Evolutionary conservation across 805 yeast genomes (phyloP).

Genomic region (Zygosaccharomyces rouxii): DNA sequence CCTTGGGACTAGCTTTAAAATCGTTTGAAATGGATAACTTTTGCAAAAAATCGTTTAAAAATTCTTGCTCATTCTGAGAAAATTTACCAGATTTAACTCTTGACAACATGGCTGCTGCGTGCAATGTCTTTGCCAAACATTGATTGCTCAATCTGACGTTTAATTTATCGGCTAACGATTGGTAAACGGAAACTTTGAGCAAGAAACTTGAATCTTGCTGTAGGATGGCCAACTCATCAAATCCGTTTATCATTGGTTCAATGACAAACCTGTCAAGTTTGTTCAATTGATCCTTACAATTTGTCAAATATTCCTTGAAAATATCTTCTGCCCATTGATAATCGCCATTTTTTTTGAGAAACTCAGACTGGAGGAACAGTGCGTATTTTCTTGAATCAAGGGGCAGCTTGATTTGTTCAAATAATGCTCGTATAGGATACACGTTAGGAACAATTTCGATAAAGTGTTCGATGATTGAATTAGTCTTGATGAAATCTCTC

Average conservation of each 20-base stretch:
- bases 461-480: slow-evolving; percentile 21
- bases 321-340: slow-evolving; percentile 22
- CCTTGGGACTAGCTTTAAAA: slow-evolving; percentile 16
- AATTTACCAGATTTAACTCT: slow-evolving; percentile 14
- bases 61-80: slow-evolving; percentile 6
- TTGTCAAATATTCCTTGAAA: slow-evolving; percentile 21
- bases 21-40: slow-evolving; percentile 10
- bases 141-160: slow-evolving; percentile 11
- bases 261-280: slow-evolving; percentile 11
- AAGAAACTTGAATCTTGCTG: slow-evolving; percentile 15
- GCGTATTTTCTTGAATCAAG: slow-evolving; percentile 22
- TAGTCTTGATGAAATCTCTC: slow-evolving; percentile 13
- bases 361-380: slow-evolving; percentile 26
- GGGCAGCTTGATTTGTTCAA: slow-evolving; percentile 21
- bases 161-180: slow-evolving; percentile 18
- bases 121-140: slow-evolving; percentile 14
- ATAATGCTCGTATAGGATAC: slow-evolving; percentile 19
- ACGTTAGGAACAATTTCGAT: slow-evolving; percentile 22
- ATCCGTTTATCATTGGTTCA: slow-evolving; percentile 23
- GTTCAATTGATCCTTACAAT: slow-evolving; percentile 7
- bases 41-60: slow-evolving; percentile 11
- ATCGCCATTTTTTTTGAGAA: slow-evolving; percentile 21
- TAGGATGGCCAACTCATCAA: slow-evolving; percentile 17
- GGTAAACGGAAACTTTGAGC: slow-evolving; percentile 18
- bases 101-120: slow-evolving; percentile 13